phyloP scores from a whole-genome alignment of 306 rosid genomes.

The Quercus mongolica region DNA sequence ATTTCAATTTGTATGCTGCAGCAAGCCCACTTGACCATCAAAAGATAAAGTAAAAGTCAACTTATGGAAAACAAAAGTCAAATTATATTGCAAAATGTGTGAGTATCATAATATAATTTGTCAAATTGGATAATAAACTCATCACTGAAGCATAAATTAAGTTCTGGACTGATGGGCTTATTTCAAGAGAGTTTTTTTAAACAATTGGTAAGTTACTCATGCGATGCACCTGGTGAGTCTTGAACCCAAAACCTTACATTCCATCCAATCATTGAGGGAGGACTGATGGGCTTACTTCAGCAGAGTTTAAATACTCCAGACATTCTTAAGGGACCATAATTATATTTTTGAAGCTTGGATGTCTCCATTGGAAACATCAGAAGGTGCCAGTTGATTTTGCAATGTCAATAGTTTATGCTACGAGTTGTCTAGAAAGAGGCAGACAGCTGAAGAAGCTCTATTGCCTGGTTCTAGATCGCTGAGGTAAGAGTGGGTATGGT shows the following conservation, averaged over 20 bases:
- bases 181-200: background rate
- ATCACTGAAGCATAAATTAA: background rate
- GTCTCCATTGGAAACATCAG: too few relatives aligned
- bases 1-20: conserved; percentile 88
- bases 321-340: background rate
- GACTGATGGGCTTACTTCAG: background rate
- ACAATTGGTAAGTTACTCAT: too few relatives aligned
- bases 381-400: too few relatives aligned
- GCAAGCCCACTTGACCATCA: conserved; percentile 74
- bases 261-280: too few relatives aligned
- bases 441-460: background rate
- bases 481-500: background rate
- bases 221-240: too few relatives aligned
- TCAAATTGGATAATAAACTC: background rate
- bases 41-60: conserved; percentile 2
- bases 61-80: background rate
- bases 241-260: too few relatives aligned
- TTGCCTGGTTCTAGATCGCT: background rate
- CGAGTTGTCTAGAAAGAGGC: background rate
- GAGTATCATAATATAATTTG: background rate
- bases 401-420: too few relatives aligned
- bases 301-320: background rate
- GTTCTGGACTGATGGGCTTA: background rate
- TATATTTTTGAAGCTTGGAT: too few relatives aligned
- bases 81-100: background rate